Evolutionary conservation across 805 yeast species (phyloP), one percentile per base, ranked within the genome.

Genomic region (Candida hispaniensis): DNA sequence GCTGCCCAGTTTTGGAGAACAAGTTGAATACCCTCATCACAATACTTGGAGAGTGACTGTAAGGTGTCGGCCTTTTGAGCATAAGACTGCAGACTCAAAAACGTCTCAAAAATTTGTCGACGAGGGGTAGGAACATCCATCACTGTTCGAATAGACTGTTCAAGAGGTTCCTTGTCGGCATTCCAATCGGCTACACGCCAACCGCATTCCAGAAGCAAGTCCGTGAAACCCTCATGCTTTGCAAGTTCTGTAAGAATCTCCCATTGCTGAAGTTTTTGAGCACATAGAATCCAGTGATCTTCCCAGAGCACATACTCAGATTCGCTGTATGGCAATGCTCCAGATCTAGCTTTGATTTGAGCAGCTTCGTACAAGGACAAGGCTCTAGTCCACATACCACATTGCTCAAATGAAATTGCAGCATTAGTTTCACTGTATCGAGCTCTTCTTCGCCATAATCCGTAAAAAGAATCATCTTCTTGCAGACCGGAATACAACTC

Each of bases 101-200:
- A 91, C 0, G 98, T 85, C 55, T 91, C 96, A 54, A 88, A 88
- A 39, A 83, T 78, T 57, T 91, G 96, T 43, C 98, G 70, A 46
- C 99, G 69, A 2, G 98, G 97, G 0, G 98, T 93, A 4, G 98
- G 97, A 15, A 86, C 95, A 58, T 91, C 98, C 94, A 91, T 85
- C 4, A 91, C 94, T 26, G 93, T 80, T 56, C 85, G 82, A 15
- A 91, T 93, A 1, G 94, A 79, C 50, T 82, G 94, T 51, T 86
- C 96, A 22, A 91, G 62, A 0, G 97, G 91, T 45, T 88, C 97
- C 44, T 86, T 70, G 50, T 93, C 98, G 6, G 93, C 76, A 41
- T 77, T 78, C 98, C 98, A 91, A 51, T 91, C 97, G 6, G 98
- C 96, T 23, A 91, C 93, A 50, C 99, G 69, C 99, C 99, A 91